phyloP scores from a whole-genome alignment of 2,329 filamentous ascomycete genomes.

The Harringtonia lauricola region DNA sequence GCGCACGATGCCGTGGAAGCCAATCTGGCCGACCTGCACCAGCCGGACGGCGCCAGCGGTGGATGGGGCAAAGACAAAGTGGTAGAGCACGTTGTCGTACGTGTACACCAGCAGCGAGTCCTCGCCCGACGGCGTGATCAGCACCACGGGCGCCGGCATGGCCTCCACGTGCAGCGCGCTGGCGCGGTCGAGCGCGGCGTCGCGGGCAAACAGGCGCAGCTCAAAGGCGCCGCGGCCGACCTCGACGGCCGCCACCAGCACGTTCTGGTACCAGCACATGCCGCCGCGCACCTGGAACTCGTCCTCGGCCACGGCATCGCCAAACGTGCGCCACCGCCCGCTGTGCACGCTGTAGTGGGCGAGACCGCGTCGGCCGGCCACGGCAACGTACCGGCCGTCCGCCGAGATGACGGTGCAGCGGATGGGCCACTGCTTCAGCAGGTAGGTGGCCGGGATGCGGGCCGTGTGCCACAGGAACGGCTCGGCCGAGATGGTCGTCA shows the following conservation, averaged over 20 bases:
- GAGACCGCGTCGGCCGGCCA: slow-evolving; percentile 85
- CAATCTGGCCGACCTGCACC: slow-evolving; percentile 94
- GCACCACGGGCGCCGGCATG: slow-evolving; percentile 76
- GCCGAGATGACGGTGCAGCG: slow-evolving; percentile 76
- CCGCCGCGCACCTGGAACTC: slow-evolving; percentile 88
- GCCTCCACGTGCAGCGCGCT: slow-evolving; percentile 66
- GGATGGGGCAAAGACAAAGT: slow-evolving; percentile 79
- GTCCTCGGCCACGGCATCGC: slow-evolving; percentile 69
- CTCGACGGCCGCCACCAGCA: slow-evolving; percentile 89
- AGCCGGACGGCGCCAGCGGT: slow-evolving; percentile 45
- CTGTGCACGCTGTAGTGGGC: slow-evolving; percentile 95
- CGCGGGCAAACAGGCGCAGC: slow-evolving; percentile 85
- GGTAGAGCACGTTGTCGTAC: slow-evolving; percentile 89
- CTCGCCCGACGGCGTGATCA: slow-evolving; percentile 79
- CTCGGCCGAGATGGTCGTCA: slow-evolving; percentile 86
- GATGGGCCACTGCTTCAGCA: slow-evolving; percentile 90
- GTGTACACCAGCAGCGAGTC: slow-evolving; percentile 96
- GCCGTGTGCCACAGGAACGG: slow-evolving; percentile 91
- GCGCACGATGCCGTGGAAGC: slow-evolving; percentile 89
- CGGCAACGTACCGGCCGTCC: slow-evolving; percentile 86
- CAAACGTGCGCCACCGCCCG: slow-evolving; percentile 91
- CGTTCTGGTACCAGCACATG: slow-evolving; percentile 98
- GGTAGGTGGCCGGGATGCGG: slow-evolving; percentile 72
- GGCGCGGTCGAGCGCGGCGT: slow-evolving; percentile 62
- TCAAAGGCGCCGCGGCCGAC: slow-evolving; percentile 56